Base-by-base conservation (phyloP, 2,329 filamentous ascomycete species). In the Drechslera avenae region DNA sequence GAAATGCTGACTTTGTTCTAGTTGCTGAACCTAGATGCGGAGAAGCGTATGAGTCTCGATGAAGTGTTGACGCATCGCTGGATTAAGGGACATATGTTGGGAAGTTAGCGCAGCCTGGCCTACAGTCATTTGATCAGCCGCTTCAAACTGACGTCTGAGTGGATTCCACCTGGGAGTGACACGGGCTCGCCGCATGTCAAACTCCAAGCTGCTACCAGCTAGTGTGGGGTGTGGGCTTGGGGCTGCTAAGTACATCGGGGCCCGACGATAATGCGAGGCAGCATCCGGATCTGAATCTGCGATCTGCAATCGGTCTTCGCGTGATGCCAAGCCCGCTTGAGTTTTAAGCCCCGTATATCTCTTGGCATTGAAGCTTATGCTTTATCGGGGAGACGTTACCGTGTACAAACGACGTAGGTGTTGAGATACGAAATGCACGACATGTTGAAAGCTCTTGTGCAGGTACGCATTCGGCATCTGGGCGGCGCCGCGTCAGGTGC, bases 21-120 rank as follows among this genome's bases (percentile, higher is more conserved):
- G 42, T 41, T 70, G 36, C 57, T 58, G 52, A 48, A 70, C 44
- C 23, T 69, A 91, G 90, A 97, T 69, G 91, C 92, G 0, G 90
- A 93, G 66, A 94, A 95, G 80, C 81, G 92, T 59, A 87, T 97
- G 64, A 84, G 89, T 3, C 82, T 97, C 3, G 90, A 95, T 5
- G 86, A 95, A 49, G 87, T 97, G 33, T 85, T 91, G 71, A 81
- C 81, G 39, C 91, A 97, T 74, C 90, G 91, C 17, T 97, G 93
- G 92, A 95, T 97, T n/a, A 4, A 40, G 14, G 95, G 95, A 79
- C 89, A 97, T n/a, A n/a, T 51, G 54, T 54, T 10, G 43, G 16
- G 12, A 47, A 40, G 10, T 40, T 41, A 12, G 41, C 28, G 2
- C 18, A 46, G 33, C 47, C 39, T 7, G 45, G 50, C 14, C 2